Conservation (phyloP, 345 rosid species). For the Litchi chinensis region DNA sequence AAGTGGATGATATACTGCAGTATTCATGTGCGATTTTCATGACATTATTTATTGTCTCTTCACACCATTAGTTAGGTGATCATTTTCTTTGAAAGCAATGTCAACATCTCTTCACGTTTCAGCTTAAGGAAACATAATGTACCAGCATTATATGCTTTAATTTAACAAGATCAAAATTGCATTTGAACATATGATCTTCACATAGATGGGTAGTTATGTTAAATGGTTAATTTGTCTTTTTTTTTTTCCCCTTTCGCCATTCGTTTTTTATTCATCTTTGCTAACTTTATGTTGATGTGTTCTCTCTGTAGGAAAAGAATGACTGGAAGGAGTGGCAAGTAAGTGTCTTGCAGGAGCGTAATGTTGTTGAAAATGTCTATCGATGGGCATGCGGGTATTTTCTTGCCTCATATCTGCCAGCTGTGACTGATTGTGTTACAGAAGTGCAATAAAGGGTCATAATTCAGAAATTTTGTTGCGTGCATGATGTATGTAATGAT, state of each 20-base stretch:
- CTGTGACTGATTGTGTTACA: constrained; percentile 14
- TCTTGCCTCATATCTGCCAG: constrained; percentile 18
- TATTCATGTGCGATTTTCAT: not conserved
- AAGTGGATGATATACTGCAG: not conserved
- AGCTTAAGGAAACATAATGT: not conserved
- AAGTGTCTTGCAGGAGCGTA: constrained; percentile 79
- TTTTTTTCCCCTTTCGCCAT: not conserved
- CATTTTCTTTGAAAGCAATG: not conserved
- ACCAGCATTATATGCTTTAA: not conserved
- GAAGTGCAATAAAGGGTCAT: not conserved
- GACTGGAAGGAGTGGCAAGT: constrained; percentile 90
- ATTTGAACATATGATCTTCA: not conserved
- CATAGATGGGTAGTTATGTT: not conserved
- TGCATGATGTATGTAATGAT: not conserved
- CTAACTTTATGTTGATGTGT: constrained; percentile 25
- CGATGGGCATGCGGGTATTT: constrained; percentile 96
- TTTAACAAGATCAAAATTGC: not conserved
- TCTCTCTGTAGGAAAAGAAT: constrained; percentile 57
- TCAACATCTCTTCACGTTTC: not conserved
- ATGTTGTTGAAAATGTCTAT: constrained; percentile 84
- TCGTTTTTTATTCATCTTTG: not conserved
- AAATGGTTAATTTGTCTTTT: not conserved
- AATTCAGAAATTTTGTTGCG: not conserved
- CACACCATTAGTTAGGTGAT: not conserved
- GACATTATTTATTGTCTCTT: not conserved